Evolutionary conservation across 106 monocot genomes (phyloP).

Genomic region (Agapanthus africanus): DNA sequence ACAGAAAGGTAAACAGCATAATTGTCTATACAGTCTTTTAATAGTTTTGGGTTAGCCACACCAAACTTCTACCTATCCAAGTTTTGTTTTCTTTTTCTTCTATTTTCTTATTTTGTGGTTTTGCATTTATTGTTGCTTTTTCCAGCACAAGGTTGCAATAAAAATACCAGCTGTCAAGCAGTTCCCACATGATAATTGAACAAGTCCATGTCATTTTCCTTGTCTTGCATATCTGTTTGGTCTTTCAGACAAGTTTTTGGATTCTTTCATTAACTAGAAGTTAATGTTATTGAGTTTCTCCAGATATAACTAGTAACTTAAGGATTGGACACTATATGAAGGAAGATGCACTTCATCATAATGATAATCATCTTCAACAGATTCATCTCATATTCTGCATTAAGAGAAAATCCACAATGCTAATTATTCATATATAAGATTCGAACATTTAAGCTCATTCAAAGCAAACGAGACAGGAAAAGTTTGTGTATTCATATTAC

Average conservation of each 20-base stretch:
- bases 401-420: neutral
- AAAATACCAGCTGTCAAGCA: neutral
- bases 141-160: neutral
- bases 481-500: too few relatives aligned
- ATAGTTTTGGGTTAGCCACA: neutral
- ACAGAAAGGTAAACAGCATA: slow-evolving; percentile 1
- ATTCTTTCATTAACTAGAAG: neutral
- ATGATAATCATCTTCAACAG: neutral
- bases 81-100: neutral
- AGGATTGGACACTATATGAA: neutral
- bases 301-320: too few relatives aligned
- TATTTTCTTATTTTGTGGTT: too few relatives aligned
- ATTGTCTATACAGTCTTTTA: neutral
- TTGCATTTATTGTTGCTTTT: too few relatives aligned
- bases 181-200: neutral
- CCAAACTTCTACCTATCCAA: neutral
- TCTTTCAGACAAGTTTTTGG: neutral
- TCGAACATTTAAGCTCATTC: too few relatives aligned
- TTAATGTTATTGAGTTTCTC: too few relatives aligned
- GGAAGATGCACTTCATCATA: neutral
- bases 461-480: too few relatives aligned
- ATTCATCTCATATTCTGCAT: neutral
- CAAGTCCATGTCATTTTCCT: neutral
- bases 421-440: too few relatives aligned
- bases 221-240: neutral